phyloP scores from a whole-genome alignment of 179 eudicot genomes.

The Dionaea muscipula region DNA sequence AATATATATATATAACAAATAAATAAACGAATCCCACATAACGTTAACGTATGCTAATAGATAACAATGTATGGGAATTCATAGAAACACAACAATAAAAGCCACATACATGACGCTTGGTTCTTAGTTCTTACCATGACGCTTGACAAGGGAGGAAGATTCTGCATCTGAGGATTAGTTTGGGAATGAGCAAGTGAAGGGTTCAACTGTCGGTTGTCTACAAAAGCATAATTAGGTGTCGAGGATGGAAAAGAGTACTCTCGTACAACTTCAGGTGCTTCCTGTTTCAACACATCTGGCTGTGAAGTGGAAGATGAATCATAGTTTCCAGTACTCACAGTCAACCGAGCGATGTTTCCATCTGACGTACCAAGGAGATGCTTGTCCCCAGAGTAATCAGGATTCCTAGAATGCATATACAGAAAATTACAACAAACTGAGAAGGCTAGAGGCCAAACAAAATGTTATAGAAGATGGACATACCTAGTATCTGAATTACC shows the following conservation, averaged over 20 bases:
- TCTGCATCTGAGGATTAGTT: slow-evolving; percentile 61
- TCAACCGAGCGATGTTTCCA: slow-evolving; percentile 40
- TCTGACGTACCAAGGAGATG: slow-evolving; percentile 48
- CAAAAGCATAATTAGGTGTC: slow-evolving; percentile 54
- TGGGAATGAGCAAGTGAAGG: slow-evolving; percentile 43
- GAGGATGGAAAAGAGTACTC: slow-evolving; percentile 66
- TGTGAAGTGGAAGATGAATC: slow-evolving; percentile 60
- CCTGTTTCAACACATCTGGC: slow-evolving; percentile 49
- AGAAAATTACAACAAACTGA: neutral
- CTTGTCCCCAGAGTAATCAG: slow-evolving; percentile 68
- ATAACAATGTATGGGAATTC: no score
- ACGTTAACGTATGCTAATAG: no score
- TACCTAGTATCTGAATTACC: slow-evolving; percentile 60
- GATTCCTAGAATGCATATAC: slow-evolving; percentile 30
- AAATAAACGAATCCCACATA: no score
- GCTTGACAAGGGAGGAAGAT: slow-evolving; percentile 45
- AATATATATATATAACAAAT: no score
- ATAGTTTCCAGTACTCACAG: slow-evolving; percentile 33
- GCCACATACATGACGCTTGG: no score
- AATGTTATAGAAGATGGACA: neutral
- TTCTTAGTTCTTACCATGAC: slow-evolving; percentile 23
- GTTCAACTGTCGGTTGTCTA: slow-evolving; percentile 51
- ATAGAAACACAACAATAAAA: neutral
- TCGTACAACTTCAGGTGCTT: slow-evolving; percentile 40
- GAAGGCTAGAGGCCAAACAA: neutral